These are phyloP conservation scores for Aspergillus baeticus DNA, from an alignment of 495 filamentous ascomycete genomes.

Conservation along the genomic window DNA sequence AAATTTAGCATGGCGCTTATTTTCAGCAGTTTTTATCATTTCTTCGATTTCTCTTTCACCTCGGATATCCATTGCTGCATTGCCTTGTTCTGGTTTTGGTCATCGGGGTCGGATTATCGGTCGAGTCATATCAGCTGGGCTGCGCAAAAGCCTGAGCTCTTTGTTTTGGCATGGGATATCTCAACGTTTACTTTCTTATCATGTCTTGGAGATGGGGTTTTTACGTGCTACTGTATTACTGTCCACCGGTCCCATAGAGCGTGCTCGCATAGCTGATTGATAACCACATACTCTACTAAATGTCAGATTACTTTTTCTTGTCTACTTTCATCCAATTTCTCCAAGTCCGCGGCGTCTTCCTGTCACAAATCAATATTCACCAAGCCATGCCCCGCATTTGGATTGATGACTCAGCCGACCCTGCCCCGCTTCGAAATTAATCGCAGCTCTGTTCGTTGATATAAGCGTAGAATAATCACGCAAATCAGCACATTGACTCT, in stretches of 20 bases:
- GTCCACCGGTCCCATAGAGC: background rate
- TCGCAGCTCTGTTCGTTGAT: background rate
- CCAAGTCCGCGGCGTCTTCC: too few species aligned
- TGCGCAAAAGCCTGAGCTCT: background rate
- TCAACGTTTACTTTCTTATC: background rate
- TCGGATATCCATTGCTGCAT: conserved; percentile 37
- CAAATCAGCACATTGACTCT: background rate
- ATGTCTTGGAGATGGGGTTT: background rate
- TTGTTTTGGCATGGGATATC: background rate
- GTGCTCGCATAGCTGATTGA: background rate
- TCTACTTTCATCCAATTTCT: too few species aligned
- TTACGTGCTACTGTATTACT: conserved; percentile 4
- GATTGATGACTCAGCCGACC: background rate
- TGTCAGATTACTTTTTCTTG: too few species aligned
- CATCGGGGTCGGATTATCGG: conserved; percentile 4
- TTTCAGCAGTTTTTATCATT: conserved; percentile 32
- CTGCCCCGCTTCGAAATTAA: background rate
- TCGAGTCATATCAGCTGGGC: conserved; percentile 1
- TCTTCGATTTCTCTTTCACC: conserved; percentile 17
- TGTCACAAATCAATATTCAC: too few species aligned
- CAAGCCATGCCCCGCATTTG: background rate
- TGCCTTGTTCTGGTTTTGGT: conserved; percentile 19
- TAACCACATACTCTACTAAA: background rate
- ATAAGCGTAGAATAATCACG: background rate
- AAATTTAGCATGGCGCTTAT: conserved; percentile 41